Evolutionary conservation across 2,329 filamentous ascomycete genomes (phyloP), one percentile per base, ranked within the genome.

Genomic region (Sporothrix mexicana): DNA sequence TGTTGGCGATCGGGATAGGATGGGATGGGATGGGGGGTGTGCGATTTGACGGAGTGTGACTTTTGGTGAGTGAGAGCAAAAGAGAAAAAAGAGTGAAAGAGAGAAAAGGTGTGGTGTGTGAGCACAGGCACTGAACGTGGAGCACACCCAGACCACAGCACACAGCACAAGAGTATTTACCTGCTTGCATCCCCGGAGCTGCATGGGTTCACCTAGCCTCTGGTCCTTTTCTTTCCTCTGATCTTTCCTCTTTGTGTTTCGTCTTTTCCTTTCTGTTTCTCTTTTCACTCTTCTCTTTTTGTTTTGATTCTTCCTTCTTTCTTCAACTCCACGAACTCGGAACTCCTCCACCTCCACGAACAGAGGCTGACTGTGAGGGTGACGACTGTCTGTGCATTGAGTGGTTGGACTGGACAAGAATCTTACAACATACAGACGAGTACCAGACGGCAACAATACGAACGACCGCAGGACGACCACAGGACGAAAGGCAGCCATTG

Each of bases 111-210:
- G 17, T 55, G 51, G 51, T 20, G 51, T 55, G n/a, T 55, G 51
- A 20, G 20, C 51, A 55, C 10, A 23, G 20, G 51, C 51, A 23
- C 51, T 20, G 10, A 25, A 13, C 23, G 13, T 7, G n/a, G n/a
- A 12, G 47, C 41, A 47, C 41, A 25, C 47, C 41, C 47, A 55
- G 45, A 68, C 45, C 23, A 66, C 47, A 57, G 43, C 62, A 66
- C 43, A 30, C 43, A 66, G 62, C 20, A 67, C 59, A 55, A 66
- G n/a, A 17, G 25, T 70, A 73, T 70, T 67, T 70, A 70, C 59
- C 41, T 70, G 66, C n/a, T 47, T 62, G 55, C 36, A 55, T 69
- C 53, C 71, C 66, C 66, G 47, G 45, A 8, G 43, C 17, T 51
- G 53, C 64, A 55, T 69, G 53, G 53, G 45, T 57, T 53, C 12